Conservation (phyloP, 2,329 filamentous ascomycete species). For the Arthrobotrys entomopaga region DNA sequence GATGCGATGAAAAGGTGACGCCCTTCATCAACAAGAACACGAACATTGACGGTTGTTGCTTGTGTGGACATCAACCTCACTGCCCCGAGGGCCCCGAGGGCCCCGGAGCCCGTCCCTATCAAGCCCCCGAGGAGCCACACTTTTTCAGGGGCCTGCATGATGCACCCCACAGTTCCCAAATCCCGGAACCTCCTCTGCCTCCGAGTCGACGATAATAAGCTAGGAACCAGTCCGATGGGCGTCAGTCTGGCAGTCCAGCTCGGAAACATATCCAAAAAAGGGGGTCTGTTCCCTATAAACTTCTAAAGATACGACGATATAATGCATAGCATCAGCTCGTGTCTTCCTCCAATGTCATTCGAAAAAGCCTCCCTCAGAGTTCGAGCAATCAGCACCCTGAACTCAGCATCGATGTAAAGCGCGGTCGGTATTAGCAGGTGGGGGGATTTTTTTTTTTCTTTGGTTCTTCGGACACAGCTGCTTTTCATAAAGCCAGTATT, state of each 20-base stretch:
- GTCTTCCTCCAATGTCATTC: not conserved
- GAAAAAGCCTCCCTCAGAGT: too few relatives aligned
- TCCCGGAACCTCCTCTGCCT: conserved; percentile 44
- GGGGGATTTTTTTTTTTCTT: conserved; percentile 35
- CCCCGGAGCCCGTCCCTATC: not conserved
- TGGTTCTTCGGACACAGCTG: conserved; percentile 3
- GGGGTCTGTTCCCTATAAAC: conserved; percentile 11
- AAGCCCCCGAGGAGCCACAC: conserved; percentile 11
- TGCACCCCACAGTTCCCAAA: conserved; percentile 55
- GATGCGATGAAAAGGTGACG: not conserved
- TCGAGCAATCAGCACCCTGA: too few relatives aligned
- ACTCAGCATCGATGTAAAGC: too few relatives aligned
- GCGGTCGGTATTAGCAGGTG: conserved; percentile 25
- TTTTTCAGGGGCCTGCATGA: conserved; percentile 54
- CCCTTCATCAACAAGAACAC: conserved; percentile 15
- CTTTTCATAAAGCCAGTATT: too few relatives aligned
- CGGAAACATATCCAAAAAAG: conserved; percentile 25
- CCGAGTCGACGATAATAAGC: conserved; percentile 29
- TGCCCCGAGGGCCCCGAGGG: conserved; percentile 4
- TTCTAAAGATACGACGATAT: not conserved
- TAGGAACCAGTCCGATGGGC: conserved; percentile 49
- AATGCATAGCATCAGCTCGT: too few relatives aligned
- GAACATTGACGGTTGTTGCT: not conserved
- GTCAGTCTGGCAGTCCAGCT: conserved; percentile 27
- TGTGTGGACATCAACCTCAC: not conserved